Conservation (phyloP, 148 eudicot genomes). For the Nyssa sinensis region DNA sequence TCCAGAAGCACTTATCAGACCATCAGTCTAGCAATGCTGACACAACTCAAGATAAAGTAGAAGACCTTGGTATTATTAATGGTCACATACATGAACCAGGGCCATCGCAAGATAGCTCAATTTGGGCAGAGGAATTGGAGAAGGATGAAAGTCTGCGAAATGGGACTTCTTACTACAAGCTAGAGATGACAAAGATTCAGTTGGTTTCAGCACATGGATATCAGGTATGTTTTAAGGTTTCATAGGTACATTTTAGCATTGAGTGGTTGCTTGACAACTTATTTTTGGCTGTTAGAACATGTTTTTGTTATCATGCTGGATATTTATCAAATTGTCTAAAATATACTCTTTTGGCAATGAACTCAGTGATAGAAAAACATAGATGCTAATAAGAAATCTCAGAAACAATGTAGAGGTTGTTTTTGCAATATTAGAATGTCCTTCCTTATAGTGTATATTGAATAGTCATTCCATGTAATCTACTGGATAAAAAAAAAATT, state of each 20-base stretch:
- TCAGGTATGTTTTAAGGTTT: conserved; percentile 49
- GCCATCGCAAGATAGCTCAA: conserved; percentile 46
- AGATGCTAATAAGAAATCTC: neutral
- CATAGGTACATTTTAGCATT: neutral
- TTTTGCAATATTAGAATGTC: neutral
- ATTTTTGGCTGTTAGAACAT: neutral
- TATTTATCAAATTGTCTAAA: neutral
- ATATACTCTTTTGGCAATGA: too few species aligned
- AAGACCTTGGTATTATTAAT: conserved; percentile 51
- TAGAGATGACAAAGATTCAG: conserved; percentile 78
- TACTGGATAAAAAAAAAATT: too few species aligned
- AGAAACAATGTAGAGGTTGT: neutral
- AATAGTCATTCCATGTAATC: too few species aligned
- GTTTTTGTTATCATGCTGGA: conserved; percentile 10
- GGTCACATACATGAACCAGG: conserved; percentile 48
- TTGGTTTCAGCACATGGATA: conserved; percentile 69
- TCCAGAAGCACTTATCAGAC: conserved; percentile 50
- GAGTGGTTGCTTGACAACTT: conserved; percentile 10
- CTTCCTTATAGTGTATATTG: neutral
- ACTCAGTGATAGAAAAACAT: neutral
- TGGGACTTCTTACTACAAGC: conserved; percentile 88
- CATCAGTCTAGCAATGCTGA: conserved; percentile 30
- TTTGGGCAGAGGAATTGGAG: conserved; percentile 52
- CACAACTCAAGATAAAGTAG: conserved; percentile 37
- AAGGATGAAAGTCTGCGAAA: conserved; percentile 50